Evolutionary conservation across 768 basidiomycete species (phyloP), one percentile per base, ranked within the genome.

Genomic region (Leccinum truebloodii): DNA sequence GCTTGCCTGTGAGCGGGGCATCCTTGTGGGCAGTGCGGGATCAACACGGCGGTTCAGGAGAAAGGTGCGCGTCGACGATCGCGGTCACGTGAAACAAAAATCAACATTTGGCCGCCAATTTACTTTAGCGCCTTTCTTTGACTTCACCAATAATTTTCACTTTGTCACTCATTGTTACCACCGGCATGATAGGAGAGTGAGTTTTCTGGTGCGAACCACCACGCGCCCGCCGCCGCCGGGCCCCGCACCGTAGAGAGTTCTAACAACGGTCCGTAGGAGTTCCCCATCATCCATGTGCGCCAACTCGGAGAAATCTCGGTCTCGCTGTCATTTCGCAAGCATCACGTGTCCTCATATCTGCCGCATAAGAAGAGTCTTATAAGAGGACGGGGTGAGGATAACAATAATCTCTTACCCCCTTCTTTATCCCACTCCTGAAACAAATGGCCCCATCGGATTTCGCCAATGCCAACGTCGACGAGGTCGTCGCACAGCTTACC

Each of bases 361-460:
- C 16, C 24, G 9, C 41, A 55, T 66, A 65, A 59, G 57, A 62
- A 44, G 48, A 10, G 30, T 32, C 30, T 32, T 32, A 32, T 32
- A 32, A 32, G 30, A 32, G 30, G 34, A 22, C 7, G 28, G n/a
- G 20, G 18, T n/a, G 41, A 28, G 28, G 24, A 22, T 9, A 28
- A n/a, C n/a, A 10, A 30, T 54, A 35, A 13, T 35, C 13, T 35
- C 39, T 14, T 50, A 50, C 39, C 41, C 35, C 44, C 28, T 51
- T 56, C 60, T 63, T 57, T 52, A 26, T 51, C 53, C 59, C 59
- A 54, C 60, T 51, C 30, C 22, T 20, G 39, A 54, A 16, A 10
- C 6, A 24, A 24, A 91, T 90, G 89, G 68, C 84, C 2, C 84
- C 85, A 9, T 89, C 89, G 30, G 85, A 87, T 68, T 89, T 92